Evolutionary conservation across 106 monocot species (phyloP), one percentile per base, ranked within the genome.

Genomic region (Allium sativum): DNA sequence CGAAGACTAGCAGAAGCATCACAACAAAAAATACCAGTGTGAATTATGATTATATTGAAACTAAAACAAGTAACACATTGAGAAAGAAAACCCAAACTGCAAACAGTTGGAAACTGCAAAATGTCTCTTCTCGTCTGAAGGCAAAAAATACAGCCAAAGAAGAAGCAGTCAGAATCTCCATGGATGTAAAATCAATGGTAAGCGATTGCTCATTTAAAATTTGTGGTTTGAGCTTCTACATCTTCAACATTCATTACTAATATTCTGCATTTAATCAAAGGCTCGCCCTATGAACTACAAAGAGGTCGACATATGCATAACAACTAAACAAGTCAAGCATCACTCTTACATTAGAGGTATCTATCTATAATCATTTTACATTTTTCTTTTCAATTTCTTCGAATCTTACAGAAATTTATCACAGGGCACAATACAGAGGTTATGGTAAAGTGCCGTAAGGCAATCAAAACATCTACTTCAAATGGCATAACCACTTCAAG

Each of bases 361-460:
- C 9, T 14, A 20, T 61, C 12, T 50, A 12, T 50, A 50, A 18
- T 44, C 45, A 44, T 61, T 61, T 44, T 40, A 16, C 17, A 3
- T 17, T 61, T 10, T 2, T 18, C 31, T 51, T 42, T 65, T 12
- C 7, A 22, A 4, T 12, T 65, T n/a, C 21, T 55, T 19, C 18
- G 18, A 55, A 55, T 12, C 2, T 50, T 3, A 50, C 8, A 0
- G 48, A 11, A 2, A 61, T 54, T 60, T 12, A 11, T 66, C 20
- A 53, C 76, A 76, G 76, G 46, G 5, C 12, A 41, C 12, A 52
- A 15, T 12, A 68, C 21, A 48, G 75, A 78, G 53, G 68, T 74
- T 47, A 78, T 68, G 67, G 70, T 71, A 31, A 82, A 62, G 20
- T 43, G 40, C 44, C 55, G 21, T 66, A 58, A 60, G 56, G 58